Evolutionary conservation across 345 rosid genomes (phyloP), one percentile per base, ranked within the genome.

Genomic region (Turnera subulata): DNA sequence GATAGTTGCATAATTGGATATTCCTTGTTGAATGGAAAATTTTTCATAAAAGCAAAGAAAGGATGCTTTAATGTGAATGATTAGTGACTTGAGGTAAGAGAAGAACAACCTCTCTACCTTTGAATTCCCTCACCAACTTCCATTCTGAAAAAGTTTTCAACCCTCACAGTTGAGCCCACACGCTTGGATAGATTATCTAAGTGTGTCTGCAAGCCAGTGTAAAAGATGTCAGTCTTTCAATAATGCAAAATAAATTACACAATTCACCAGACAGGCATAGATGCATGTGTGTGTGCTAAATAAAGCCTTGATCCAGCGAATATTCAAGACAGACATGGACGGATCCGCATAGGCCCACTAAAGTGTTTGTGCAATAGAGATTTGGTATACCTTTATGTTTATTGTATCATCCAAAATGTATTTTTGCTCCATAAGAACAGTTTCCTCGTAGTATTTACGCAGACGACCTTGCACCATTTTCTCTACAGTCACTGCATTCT

Each of bases 401-500:
- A 89, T 24, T 50, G 82, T 39, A 47, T 93, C 99, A 65, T 89
- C 82, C 47, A 87, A n/a, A 42, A 87, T 73, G 66, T 87, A 93
- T 50, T 87, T 89, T 72, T 93, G 97, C 72, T 93, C 95, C 90
- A 78, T 74, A 20, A 93, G 73, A 67, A 84, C 94, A 72, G 86
- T 86, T 68, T 93, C 99, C 78, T 93, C 97, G 58, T 74, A 83
- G 68, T 86, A 93, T 70, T 92, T 93, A 59, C 94, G 89, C 53
- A 93, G 58, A 55, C 97, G 99, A 15, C 99, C 97, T 81, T 89
- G 97, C 50, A 93, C 90, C 91, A 93, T 93, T 76, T 87, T 93
- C 61, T 93, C 96, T 66, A 93, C 56, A 15, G 85, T 90, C 82
- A 85, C 80, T 68, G 74, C 81, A 37, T 90, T 61, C 78, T 83